phyloP scores from a whole-genome alignment of 2,329 filamentous ascomycete species.

The Colletotrichum ledebouriae region DNA sequence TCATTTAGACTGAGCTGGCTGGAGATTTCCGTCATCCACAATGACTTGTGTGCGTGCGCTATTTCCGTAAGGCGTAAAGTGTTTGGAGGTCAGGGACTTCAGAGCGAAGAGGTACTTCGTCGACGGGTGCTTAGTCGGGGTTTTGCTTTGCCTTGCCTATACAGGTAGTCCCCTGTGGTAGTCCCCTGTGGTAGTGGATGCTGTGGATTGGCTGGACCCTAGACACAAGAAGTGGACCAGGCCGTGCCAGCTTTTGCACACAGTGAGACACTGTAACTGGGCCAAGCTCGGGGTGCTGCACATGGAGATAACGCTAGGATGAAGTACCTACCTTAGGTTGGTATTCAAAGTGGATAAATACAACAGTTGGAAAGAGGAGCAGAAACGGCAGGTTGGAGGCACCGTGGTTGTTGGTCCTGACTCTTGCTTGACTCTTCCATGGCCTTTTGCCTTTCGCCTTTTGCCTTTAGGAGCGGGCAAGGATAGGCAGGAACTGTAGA shows the following conservation, averaged over 20 bases:
- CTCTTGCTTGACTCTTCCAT: neutral
- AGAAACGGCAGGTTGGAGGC: conserved; percentile 1
- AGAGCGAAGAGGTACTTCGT: neutral
- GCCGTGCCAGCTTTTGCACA: neutral
- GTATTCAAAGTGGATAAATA: neutral
- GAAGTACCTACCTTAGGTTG: neutral
- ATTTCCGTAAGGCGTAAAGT: conserved; percentile 1
- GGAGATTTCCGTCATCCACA: neutral
- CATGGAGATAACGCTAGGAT: conserved; percentile 3
- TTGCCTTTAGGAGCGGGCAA: conserved; percentile 8
- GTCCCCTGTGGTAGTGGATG: conserved; percentile 26
- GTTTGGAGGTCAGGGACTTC: neutral
- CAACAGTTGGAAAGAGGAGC: neutral
- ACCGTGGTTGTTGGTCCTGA: neutral
- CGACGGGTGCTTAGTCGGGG: conserved; percentile 5
- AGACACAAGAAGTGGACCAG: conserved; percentile 15
- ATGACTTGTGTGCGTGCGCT: neutral
- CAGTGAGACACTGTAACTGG: conserved; percentile 28
- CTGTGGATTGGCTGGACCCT: conserved; percentile 36
- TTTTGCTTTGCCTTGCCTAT: conserved; percentile 11
- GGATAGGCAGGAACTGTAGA: conserved; percentile 3
- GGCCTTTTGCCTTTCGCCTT: too few relatives aligned
- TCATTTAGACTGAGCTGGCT: neutral
- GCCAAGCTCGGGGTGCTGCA: conserved; percentile 27
- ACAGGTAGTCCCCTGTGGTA: conserved; percentile 24